Percentiles rank a stretch among this genome's conserved stretches.
phyloP scores from a whole-genome alignment of 805 yeast genomes.

The Metschnikowia rubicola region DNA sequence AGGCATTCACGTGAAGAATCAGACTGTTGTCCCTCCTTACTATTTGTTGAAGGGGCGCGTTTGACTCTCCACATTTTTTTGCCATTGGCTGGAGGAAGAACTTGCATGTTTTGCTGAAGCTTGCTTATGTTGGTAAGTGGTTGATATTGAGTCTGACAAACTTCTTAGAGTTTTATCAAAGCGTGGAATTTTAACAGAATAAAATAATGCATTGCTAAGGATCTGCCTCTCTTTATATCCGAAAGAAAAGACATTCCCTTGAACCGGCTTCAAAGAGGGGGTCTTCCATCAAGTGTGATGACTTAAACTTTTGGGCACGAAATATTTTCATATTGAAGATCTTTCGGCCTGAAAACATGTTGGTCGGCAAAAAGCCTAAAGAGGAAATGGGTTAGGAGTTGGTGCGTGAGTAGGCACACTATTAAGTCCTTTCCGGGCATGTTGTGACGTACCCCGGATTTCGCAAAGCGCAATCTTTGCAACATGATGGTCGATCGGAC shows the following conservation, averaged over 20 bases:
- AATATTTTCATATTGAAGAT: too few relatives aligned
- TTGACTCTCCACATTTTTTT: constrained; percentile 45
- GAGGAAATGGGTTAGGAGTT: constrained; percentile 3
- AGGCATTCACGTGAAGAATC: constrained; percentile 36
- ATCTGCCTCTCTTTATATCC: too few relatives aligned
- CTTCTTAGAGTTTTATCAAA: too few relatives aligned
- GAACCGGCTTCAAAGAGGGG: too few relatives aligned
- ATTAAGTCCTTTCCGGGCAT: constrained; percentile 1
- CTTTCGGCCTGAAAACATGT: not conserved
- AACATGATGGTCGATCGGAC: too few relatives aligned
- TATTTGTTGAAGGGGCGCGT: constrained; percentile 20
- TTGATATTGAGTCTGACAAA: too few relatives aligned
- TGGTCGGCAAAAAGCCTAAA: constrained; percentile 4
- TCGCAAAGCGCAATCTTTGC: not conserved
- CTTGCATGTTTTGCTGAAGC: constrained; percentile 11
- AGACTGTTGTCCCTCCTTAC: constrained; percentile 12
- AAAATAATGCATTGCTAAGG: too few relatives aligned
- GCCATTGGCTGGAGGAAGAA: constrained; percentile 43
- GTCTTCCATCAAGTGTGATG: too few relatives aligned
- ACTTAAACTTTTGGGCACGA: too few relatives aligned
- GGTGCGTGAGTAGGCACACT: not conserved
- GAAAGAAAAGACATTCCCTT: too few relatives aligned
- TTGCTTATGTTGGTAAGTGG: too few relatives aligned
- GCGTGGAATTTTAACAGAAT: too few relatives aligned
- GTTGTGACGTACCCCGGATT: constrained; percentile 4